phyloP scores from a whole-genome alignment of 805 yeast genomes.

The Nakazawaea siamensis region DNA sequence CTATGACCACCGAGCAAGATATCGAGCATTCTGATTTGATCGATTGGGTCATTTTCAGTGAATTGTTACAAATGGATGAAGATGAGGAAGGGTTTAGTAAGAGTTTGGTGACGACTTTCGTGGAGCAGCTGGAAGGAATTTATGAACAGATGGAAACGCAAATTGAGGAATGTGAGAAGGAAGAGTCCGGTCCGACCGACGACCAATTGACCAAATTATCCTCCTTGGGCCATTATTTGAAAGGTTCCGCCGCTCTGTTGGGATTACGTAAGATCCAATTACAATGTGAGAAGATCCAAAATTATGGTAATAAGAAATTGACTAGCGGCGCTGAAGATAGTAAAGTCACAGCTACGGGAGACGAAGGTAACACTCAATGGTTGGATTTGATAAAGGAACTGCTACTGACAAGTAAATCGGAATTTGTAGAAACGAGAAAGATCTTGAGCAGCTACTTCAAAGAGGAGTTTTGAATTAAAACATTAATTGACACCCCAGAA shows the following conservation, averaged over 20 bases:
- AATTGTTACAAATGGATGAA: conserved; percentile 90
- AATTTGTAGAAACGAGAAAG: conserved; percentile 39
- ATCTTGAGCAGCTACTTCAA: conserved; percentile 47
- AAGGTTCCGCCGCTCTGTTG: conserved; percentile 92
- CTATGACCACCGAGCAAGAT: conserved; percentile 17
- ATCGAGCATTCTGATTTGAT: conserved; percentile 53
- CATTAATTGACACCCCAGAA: too few species aligned
- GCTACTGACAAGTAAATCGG: conserved; percentile 39
- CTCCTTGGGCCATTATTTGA: conserved; percentile 81
- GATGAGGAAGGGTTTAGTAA: conserved; percentile 88
- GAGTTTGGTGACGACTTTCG: conserved; percentile 72
- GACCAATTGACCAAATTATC: conserved; percentile 52
- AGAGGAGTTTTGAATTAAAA: conserved; percentile 20
- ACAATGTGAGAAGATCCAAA: conserved; percentile 91
- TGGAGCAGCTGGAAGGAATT: conserved; percentile 82
- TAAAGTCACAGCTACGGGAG: background rate
- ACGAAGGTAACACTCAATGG: conserved; percentile 18
- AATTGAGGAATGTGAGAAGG: conserved; percentile 20
- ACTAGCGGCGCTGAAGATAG: conserved; percentile 12
- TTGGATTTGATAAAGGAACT: conserved; percentile 44
- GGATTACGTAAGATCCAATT: conserved; percentile 77
- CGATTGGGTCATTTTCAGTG: conserved; percentile 84
- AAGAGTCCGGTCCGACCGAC: conserved; percentile 17
- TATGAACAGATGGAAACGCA: conserved; percentile 61
- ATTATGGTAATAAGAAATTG: conserved; percentile 54